A percentile compares a stretch with the other conserved stretches of the same genome.
phyloP scores from a whole-genome alignment of 345 rosid genomes.

The Pugionium dolabratum region DNA sequence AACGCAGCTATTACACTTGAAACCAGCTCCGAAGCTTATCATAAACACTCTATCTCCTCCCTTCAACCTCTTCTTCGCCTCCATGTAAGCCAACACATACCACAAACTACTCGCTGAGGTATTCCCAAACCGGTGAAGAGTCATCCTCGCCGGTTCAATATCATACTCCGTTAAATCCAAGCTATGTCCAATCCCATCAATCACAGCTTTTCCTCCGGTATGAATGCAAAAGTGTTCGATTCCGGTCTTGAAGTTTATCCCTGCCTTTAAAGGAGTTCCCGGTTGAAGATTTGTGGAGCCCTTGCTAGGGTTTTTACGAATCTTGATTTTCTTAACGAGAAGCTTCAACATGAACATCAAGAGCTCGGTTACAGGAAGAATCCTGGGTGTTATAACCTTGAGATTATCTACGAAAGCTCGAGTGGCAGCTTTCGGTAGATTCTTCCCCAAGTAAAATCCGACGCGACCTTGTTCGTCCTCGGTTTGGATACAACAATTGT shows the following conservation, averaged over 20 bases:
- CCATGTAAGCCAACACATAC: slow-evolving; percentile 94
- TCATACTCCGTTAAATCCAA: slow-evolving; percentile 67
- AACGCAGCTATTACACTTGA: slow-evolving; percentile 64
- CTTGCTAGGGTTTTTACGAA: slow-evolving; percentile 31
- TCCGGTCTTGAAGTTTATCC: slow-evolving; percentile 70
- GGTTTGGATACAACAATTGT: slow-evolving; percentile 60
- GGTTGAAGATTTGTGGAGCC: slow-evolving; percentile 18
- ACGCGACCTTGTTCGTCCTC: slow-evolving; percentile 67
- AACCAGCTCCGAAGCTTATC: slow-evolving; percentile 72
- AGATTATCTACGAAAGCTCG: slow-evolving; percentile 77
- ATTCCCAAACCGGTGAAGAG: slow-evolving; percentile 91
- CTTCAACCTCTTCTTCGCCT: slow-evolving; percentile 76
- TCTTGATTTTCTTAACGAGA: slow-evolving; percentile 42
- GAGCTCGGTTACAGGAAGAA: slow-evolving; percentile 74
- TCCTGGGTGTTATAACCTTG: slow-evolving; percentile 63
- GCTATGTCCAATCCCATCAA: slow-evolving; percentile 71
- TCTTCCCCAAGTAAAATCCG: slow-evolving; percentile 74
- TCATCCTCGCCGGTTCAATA: slow-evolving; percentile 92
- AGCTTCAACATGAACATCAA: slow-evolving; percentile 48
- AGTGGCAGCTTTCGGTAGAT: slow-evolving; percentile 76
- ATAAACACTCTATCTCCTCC: slow-evolving; percentile 66
- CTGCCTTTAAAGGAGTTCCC: slow-evolving; percentile 43
- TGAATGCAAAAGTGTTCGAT: slow-evolving; percentile 91
- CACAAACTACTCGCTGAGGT: slow-evolving; percentile 91
- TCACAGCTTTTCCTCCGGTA: slow-evolving; percentile 93